A percentile compares a stretch with the other conserved stretches of the same genome.
phyloP scores from a whole-genome alignment of 192 early-diverging fungal genomes.

The Coemansia pectinata region DNA sequence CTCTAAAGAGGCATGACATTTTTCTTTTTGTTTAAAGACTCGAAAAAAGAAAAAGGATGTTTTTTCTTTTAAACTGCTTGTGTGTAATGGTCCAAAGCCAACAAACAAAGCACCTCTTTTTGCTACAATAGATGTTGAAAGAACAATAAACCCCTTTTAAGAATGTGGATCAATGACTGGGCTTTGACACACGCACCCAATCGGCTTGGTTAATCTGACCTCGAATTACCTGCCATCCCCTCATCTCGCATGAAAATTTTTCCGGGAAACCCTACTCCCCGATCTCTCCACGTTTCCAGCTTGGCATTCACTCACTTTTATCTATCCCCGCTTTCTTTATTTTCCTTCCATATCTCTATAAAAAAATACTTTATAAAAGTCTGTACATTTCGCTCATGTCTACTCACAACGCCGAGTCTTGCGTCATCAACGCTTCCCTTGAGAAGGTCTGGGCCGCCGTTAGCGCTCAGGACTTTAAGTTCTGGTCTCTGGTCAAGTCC shows the following conservation, averaged over 20 bases:
- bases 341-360: not conserved
- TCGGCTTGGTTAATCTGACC: not conserved
- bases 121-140: not conserved
- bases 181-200: not conserved
- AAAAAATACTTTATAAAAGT: not conserved
- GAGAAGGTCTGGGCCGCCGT: slow-evolving; percentile 39
- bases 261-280: not conserved
- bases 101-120: not conserved
- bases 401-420: slow-evolving; percentile 39
- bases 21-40: not conserved
- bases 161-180: too few species aligned
- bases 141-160: not conserved
- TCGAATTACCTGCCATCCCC: not conserved
- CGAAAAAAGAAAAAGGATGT: not conserved
- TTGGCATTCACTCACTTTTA: not conserved
- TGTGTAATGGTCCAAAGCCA: not conserved
- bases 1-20: not conserved
- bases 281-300: not conserved
- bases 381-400: slow-evolving; percentile 13
- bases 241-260: slow-evolving; percentile 11
- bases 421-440: slow-evolving; percentile 44
- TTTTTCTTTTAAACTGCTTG: not conserved
- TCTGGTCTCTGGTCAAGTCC: slow-evolving; percentile 53
- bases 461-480: slow-evolving; percentile 40
- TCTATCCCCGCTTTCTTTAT: too few species aligned